These are phyloP conservation scores for Colletotrichum sp. DNA, from an alignment of 2,329 filamentous ascomycete genomes.

Conservation along the genomic window DNA sequence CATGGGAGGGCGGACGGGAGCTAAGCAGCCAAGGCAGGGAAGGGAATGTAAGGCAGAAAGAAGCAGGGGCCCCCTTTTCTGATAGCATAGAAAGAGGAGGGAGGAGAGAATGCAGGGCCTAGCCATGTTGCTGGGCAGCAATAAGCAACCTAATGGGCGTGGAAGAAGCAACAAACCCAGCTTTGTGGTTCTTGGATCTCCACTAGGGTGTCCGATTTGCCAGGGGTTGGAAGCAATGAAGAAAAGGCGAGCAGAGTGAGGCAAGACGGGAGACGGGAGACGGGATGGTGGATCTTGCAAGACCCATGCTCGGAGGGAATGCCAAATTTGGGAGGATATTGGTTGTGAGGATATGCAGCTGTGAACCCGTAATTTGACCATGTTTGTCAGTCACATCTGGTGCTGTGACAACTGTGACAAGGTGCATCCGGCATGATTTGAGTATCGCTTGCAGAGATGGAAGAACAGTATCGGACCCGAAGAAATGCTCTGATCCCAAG, in stretches of 20 bases:
- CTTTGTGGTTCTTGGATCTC: slow-evolving; percentile 13
- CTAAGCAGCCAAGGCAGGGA: slow-evolving; percentile 5
- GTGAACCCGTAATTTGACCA: not conserved
- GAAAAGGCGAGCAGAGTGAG: not conserved
- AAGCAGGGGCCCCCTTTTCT: not conserved
- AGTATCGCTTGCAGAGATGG: not conserved
- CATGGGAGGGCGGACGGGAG: not conserved
- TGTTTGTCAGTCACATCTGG: not conserved
- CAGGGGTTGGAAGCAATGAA: slow-evolving; percentile 1
- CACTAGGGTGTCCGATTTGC: not conserved
- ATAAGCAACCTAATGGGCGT: slow-evolving; percentile 11
- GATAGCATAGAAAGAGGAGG: not conserved
- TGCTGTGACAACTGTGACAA: not conserved
- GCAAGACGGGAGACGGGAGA: not conserved
- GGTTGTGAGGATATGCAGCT: not conserved
- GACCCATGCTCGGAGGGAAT: not conserved
- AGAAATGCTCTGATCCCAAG: not conserved
- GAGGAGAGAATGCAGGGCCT: not conserved
- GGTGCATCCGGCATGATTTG: not conserved
- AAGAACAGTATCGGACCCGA: not conserved
- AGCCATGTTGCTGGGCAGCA: not conserved
- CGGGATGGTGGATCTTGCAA: not conserved
- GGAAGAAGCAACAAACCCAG: slow-evolving; percentile 16
- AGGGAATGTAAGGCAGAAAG: not conserved
- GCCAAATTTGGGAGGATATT: not conserved